These are phyloP conservation scores for Talaromyces islandicus DNA, from an alignment of 2,329 filamentous ascomycete species.

Conservation along the genomic window DNA sequence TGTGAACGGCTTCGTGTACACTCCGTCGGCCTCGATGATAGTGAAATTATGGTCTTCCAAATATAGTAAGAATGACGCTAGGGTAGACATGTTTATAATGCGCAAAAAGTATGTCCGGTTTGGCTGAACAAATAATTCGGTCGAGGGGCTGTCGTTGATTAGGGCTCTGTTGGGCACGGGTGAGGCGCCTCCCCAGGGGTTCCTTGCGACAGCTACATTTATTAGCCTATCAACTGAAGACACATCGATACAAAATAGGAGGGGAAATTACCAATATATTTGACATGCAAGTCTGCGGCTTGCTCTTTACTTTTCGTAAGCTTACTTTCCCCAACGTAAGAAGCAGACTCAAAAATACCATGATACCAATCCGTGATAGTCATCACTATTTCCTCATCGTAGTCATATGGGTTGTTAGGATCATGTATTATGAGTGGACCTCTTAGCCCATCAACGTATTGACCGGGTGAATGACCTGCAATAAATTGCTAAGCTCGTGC, in stretches of 20 bases:
- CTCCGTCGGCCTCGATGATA: slow-evolving; percentile 67
- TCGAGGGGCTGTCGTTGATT: slow-evolving; percentile 61
- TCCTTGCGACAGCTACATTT: slow-evolving; percentile 31
- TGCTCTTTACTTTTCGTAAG: slow-evolving; percentile 40
- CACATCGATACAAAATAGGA: neutral
- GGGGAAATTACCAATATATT: neutral
- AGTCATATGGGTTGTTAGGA: slow-evolving; percentile 47
- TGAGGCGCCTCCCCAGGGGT: slow-evolving; percentile 53
- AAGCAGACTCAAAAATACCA: neutral
- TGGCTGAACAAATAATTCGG: slow-evolving; percentile 53
- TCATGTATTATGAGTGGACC: slow-evolving; percentile 62
- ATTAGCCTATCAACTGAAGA: slow-evolving; percentile 39
- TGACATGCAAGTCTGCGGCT: slow-evolving; percentile 23
- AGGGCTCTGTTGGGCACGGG: slow-evolving; percentile 61
- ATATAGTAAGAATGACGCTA: slow-evolving; percentile 46
- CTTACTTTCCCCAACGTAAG: neutral
- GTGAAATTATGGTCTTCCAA: slow-evolving; percentile 53
- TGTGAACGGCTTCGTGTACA: slow-evolving; percentile 57
- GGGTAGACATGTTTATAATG: slow-evolving; percentile 68
- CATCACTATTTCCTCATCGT: slow-evolving; percentile 56
- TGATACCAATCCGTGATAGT: slow-evolving; percentile 70
- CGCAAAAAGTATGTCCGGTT: slow-evolving; percentile 67
- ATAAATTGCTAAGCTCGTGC: neutral
- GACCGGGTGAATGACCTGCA: slow-evolving; percentile 49
- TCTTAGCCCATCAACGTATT: slow-evolving; percentile 63